Evolutionary conservation across 257 asterid species (phyloP), one percentile per base, ranked within the genome.

Genomic region (Schizonepeta tenuifolia): DNA sequence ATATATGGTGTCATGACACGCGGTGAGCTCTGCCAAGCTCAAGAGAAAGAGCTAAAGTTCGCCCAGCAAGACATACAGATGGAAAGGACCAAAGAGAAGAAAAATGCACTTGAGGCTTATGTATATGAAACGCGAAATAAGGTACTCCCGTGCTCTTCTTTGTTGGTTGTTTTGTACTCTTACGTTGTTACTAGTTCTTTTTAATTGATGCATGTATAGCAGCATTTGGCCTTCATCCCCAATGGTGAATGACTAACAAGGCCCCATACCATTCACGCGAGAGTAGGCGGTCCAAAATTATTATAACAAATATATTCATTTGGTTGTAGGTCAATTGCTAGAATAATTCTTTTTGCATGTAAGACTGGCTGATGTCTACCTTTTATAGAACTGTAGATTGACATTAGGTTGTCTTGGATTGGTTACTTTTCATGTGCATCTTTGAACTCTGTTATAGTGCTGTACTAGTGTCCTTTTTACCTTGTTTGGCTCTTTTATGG

Each of bases 41-140:
- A 77, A 82, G 88, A 82, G 51, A 85, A 80, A 77, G 99, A 95
- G 82, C 75, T 66, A 74, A 86, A 85, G 76, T 77, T 95, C 77
- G 77, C 86, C 73, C 90, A 87, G 79, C 98, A 95, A 80, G 99
- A 95, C 77, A 77, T 78, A 40, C 70, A 75, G 77, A 86, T 95
- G 86, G 99, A 95, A 83, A 89, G 89, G 83, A 95, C 99, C 78
- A 92, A 95, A 86, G 98, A 95, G 74, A 85, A 84, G 88, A 95
- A 92, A 84, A 95, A 95, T 82, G 85, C 97, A 44, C 80, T 95
- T 71, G 99, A 95, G 88, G 87, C 99, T 31, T 95, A 89, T 65
- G 97, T 95, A 65, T 95, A 95, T 68, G 98, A 95, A 59, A 86
- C 96, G 7, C 92, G 99, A 77, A 95, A 85, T 77, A 95, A 90